Conservation (phyloP, 2,329 filamentous ascomycete genomes). For the Diplodia corticola region DNA sequence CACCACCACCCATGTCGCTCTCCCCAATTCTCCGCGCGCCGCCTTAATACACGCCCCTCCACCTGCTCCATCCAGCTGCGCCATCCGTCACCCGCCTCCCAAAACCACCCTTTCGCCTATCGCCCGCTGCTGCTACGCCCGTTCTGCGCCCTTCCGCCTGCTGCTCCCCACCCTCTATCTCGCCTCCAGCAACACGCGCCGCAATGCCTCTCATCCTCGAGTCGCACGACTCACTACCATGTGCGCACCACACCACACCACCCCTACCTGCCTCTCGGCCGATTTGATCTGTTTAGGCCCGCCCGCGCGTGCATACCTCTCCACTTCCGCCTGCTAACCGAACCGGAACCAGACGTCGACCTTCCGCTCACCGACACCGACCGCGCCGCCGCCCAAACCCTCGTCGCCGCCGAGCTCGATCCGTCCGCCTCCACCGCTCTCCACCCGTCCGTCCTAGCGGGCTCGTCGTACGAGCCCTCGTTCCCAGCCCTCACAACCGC, state of each 20-base stretch:
- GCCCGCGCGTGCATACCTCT: not conserved
- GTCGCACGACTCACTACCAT: slow-evolving; percentile 78
- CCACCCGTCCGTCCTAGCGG: slow-evolving; percentile 62
- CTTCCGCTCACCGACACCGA: slow-evolving; percentile 63
- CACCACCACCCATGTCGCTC: not conserved
- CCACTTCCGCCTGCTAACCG: slow-evolving; percentile 18
- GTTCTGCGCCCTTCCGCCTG: not conserved
- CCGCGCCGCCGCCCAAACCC: slow-evolving; percentile 65
- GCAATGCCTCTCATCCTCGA: slow-evolving; percentile 67
- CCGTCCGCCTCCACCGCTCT: slow-evolving; percentile 43
- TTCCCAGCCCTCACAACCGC: slow-evolving; percentile 67
- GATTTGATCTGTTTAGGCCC: not conserved
- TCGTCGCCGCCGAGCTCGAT: slow-evolving; percentile 67
- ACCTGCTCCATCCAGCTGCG: slow-evolving; percentile 12
- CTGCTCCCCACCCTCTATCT: not conserved
- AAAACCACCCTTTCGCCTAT: not conserved
- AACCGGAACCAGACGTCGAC: slow-evolving; percentile 70
- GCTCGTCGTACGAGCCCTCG: slow-evolving; percentile 49
- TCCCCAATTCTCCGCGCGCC: not conserved
- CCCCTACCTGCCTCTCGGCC: slow-evolving; percentile 7
- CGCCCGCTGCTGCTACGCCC: not conserved
- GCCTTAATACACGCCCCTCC: slow-evolving; percentile 12
- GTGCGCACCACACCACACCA: slow-evolving; percentile 48
- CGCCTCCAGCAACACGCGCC: not conserved
- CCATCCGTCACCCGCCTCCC: not conserved